phyloP scores from a whole-genome alignment of 2,329 filamentous ascomycete species.

The Colletotrichum limetticola region DNA sequence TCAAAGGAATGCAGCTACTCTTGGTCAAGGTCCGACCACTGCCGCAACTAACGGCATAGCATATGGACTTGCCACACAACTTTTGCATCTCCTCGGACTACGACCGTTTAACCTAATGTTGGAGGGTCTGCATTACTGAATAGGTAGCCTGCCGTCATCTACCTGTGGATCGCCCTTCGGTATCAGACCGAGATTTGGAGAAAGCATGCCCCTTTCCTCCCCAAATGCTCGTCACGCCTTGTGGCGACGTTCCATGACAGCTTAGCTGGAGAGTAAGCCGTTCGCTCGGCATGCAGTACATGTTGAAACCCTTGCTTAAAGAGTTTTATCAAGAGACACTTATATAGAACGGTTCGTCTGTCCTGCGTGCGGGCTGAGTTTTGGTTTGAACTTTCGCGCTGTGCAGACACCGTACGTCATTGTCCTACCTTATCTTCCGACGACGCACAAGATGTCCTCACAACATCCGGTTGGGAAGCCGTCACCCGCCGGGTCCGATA shows the following conservation, averaged over 20 bases:
- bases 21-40: background rate
- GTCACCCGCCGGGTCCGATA: slow-evolving; percentile 16
- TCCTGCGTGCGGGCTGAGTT: too few species aligned
- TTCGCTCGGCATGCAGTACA: background rate
- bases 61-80: background rate
- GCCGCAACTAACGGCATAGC: background rate
- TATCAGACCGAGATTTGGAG: slow-evolving; percentile 15
- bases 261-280: background rate
- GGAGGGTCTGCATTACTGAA: background rate
- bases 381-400: background rate
- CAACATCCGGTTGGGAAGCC: background rate
- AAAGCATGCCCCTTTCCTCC: background rate
- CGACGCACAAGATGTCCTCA: slow-evolving; percentile 12
- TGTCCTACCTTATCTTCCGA: background rate
- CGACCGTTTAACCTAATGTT: background rate
- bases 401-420: background rate
- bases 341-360: background rate
- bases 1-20: background rate
- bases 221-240: background rate
- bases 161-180: background rate
- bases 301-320: background rate
- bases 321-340: background rate
- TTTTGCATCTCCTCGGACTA: background rate
- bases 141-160: background rate
- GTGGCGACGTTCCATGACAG: background rate